Evolutionary conservation across 2,329 filamentous ascomycete species (phyloP).

Genomic region (Helotiales sp.): DNA sequence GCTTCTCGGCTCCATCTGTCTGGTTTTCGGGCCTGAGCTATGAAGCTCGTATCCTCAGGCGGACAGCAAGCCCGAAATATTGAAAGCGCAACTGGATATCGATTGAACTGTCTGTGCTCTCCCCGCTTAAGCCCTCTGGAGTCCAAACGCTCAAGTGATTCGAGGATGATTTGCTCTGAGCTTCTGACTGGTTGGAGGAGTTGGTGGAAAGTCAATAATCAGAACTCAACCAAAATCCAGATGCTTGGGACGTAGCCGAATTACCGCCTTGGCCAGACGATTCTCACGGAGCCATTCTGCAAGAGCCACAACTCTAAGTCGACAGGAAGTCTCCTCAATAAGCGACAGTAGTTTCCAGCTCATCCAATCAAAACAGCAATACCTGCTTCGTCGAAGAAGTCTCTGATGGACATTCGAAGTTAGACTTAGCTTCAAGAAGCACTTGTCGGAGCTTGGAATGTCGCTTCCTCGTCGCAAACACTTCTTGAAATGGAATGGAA

Average conservation of each 20-base stretch:
- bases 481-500: background rate
- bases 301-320: background rate
- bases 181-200: background rate
- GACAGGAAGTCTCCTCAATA: background rate
- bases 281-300: background rate
- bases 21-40: background rate
- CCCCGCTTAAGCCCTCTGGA: background rate
- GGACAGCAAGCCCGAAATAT: background rate
- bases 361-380: background rate
- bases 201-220: background rate
- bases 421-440: background rate
- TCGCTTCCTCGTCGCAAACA: background rate
- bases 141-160: background rate
- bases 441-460: background rate
- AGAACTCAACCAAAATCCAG: conserved; percentile 3
- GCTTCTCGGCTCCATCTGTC: background rate
- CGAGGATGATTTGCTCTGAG: background rate
- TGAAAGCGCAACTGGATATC: background rate
- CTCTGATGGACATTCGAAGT: background rate
- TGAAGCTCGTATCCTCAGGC: background rate
- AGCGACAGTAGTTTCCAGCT: background rate
- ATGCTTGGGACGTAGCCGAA: background rate
- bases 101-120: background rate
- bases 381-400: background rate
- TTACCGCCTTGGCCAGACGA: background rate